Base-by-base conservation (phyloP, 1,284 basidiomycete genomes). In the Mycena sp. region DNA sequence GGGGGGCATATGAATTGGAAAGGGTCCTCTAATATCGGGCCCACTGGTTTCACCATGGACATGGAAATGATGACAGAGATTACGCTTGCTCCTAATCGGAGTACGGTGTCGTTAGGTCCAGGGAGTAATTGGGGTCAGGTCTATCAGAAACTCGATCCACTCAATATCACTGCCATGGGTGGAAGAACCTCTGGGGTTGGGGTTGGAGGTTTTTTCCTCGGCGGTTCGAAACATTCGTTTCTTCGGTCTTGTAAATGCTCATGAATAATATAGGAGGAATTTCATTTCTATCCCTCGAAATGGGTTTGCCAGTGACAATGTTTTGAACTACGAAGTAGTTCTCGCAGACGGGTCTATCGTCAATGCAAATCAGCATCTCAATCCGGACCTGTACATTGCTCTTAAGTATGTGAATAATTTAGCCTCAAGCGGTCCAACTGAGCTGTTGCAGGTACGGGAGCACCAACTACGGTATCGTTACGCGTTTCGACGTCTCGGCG, bases 171-270 rank as follows among this genome's bases (percentile, higher is more conserved):
- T 35, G 32, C 32, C 32, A 7, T 35, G 9, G 32, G 32, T 9
- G 32, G 32, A 14, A 35, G 32, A 35, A 35, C 32, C 14, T 9
- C 9, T 35, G 32, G 32, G 7, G 32, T 35, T 35, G 78, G 78
- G 11, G 73, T 78, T 14, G 74, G 73, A 12, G 77, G 76, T 3
- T 73, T 73, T 40, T 69, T 72, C 6, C 65, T 77, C 2, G 75
- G 76, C 19, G 78, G 76, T 67, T n/a, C n/a, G n/a, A n/a, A 35
- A 35, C 50, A 55, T 51, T n/a, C 26, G 7, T 16, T 43, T 9
- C 37, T 52, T 11, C 32, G 32, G 9, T 7, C 32, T 35, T 30
- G 23, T 23, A 45, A 38, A 23, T n/a, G 35, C 32, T 28, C 12
- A 44, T 29, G 12, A 32, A 26, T 29, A 14, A 17, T 25, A 17